Conservation (phyloP, 1,284 basidiomycete genomes). For the Dichomitus squalens region DNA sequence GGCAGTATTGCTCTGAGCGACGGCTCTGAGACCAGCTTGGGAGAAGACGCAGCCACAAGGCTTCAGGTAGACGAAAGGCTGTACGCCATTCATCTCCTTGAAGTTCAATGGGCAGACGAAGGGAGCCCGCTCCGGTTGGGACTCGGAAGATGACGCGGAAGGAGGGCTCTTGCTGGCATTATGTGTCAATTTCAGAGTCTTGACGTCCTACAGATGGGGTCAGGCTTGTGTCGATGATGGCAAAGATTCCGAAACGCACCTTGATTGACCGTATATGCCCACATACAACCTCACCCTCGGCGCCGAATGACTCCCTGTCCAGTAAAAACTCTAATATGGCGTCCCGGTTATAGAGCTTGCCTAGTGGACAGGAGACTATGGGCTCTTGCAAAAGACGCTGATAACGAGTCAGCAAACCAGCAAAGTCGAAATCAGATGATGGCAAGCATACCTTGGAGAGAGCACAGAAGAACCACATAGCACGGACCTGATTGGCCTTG, state of each 20-base stretch:
- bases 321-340: slow-evolving; percentile 86
- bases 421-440: neutral
- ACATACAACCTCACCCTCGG: slow-evolving; percentile 81
- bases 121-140: slow-evolving; percentile 51
- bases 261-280: slow-evolving; percentile 87
- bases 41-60: slow-evolving; percentile 90
- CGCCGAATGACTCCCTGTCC: slow-evolving; percentile 73
- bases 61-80: slow-evolving; percentile 86
- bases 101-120: slow-evolving; percentile 90
- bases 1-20: slow-evolving; percentile 41
- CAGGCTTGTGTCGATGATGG: neutral
- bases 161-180: slow-evolving; percentile 54
- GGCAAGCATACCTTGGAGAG: slow-evolving; percentile 76
- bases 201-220: slow-evolving; percentile 67
- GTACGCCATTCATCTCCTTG: slow-evolving; percentile 91
- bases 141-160: slow-evolving; percentile 39
- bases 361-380: slow-evolving; percentile 85
- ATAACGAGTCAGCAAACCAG: neutral
- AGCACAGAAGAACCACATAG: slow-evolving; percentile 91
- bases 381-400: slow-evolving; percentile 85
- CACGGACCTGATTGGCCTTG: slow-evolving; percentile 82
- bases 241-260: slow-evolving; percentile 46
- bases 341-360: slow-evolving; percentile 95
- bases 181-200: slow-evolving; percentile 76
- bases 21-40: slow-evolving; percentile 70